Evolutionary conservation across 1,284 basidiomycete species (phyloP).

Genomic region (Peniophora sp.): DNA sequence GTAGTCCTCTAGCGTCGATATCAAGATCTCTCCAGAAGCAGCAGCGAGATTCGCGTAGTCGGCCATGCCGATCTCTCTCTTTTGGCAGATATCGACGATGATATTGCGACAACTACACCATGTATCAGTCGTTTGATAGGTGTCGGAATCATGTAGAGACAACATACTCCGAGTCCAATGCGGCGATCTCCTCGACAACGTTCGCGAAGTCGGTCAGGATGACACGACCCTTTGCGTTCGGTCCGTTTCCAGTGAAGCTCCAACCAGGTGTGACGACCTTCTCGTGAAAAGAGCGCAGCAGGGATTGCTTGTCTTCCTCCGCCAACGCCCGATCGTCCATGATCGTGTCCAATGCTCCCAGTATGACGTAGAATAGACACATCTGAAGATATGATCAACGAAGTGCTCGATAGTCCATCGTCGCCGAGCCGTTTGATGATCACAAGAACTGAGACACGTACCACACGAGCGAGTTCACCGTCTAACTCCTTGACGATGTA

Average conservation of each 20-base stretch:
- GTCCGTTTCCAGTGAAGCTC: conserved; percentile 65
- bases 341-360: conserved; percentile 91
- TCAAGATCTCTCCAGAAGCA: conserved; percentile 57
- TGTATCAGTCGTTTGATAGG: not conserved
- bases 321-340: conserved; percentile 98
- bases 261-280: conserved; percentile 82
- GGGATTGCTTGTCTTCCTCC: conserved; percentile 78
- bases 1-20: conserved; percentile 77
- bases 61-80: conserved; percentile 96
- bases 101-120: conserved; percentile 67
- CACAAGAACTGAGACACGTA: conserved; percentile 38
- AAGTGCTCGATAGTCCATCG: too few relatives aligned
- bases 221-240: conserved; percentile 82
- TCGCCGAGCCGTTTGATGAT: too few relatives aligned
- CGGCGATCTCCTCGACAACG: conserved; percentile 78
- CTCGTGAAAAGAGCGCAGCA: conserved; percentile 81
- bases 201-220: conserved; percentile 83
- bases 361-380: conserved; percentile 92
- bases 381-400: conserved; percentile 50
- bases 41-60: conserved; percentile 85
- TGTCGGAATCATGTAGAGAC: conserved; percentile 1
- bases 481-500: conserved; percentile 97
- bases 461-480: conserved; percentile 87
- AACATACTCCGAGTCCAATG: conserved; percentile 56
- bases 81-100: conserved; percentile 75